Percentiles rank a stretch among this genome's conserved stretches.
Evolutionary conservation across 2,329 filamentous ascomycete species (phyloP).

Genomic region (Fusarium abutilonis): DNA sequence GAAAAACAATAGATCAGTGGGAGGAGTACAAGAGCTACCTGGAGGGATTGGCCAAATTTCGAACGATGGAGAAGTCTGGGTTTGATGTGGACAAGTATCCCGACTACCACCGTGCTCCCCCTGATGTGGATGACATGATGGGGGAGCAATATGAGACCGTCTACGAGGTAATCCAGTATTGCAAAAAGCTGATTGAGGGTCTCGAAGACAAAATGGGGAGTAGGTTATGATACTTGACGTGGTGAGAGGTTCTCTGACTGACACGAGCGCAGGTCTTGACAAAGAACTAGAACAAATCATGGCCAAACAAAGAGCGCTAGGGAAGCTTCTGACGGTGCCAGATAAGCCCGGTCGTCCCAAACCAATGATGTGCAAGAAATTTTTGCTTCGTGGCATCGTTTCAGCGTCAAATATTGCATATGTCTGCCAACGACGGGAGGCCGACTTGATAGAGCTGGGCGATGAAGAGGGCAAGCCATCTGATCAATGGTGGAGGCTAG

Average conservation of each 20-base stretch:
- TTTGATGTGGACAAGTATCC: constrained; percentile 53
- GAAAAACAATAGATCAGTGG: constrained; percentile 48
- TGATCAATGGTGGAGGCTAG: constrained; percentile 68
- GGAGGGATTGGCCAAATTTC: constrained; percentile 50
- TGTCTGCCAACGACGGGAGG: constrained; percentile 57
- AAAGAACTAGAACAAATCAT: constrained; percentile 47
- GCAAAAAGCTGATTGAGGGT: constrained; percentile 49
- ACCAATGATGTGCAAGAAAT: constrained; percentile 57
- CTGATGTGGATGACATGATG: constrained; percentile 49
- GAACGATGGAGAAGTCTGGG: constrained; percentile 51
- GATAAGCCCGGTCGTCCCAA: constrained; percentile 50
- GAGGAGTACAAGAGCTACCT: constrained; percentile 49
- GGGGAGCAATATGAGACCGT: constrained; percentile 45
- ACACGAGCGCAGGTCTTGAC: constrained; percentile 45
- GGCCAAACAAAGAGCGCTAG: constrained; percentile 52
- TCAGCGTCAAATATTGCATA: constrained; percentile 60
- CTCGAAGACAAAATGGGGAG: constrained; percentile 49
- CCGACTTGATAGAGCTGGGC: constrained; percentile 56
- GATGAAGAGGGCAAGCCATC: constrained; percentile 43
- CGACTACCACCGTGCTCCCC: constrained; percentile 54
- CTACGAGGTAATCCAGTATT: constrained; percentile 49
- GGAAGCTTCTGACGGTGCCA: constrained; percentile 53
- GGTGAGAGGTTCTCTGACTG: constrained; percentile 21
- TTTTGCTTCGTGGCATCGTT: constrained; percentile 62
- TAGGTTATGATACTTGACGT: constrained; percentile 41